phyloP scores from a whole-genome alignment of 306 rosid species.

The Sechiopsis laciniata region DNA sequence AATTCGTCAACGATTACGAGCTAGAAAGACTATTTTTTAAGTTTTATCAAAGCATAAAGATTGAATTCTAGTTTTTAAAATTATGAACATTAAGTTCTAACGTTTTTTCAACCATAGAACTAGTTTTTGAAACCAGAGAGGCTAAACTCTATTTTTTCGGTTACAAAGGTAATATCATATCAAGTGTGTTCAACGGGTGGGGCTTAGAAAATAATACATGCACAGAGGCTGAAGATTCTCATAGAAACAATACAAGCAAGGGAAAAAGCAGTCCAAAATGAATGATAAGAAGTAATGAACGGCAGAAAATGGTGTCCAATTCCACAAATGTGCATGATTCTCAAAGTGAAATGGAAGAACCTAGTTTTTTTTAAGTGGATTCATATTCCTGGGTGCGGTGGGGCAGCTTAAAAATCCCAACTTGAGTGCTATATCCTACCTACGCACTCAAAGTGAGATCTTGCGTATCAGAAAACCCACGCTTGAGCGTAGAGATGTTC shows the following conservation, averaged over 20 bases:
- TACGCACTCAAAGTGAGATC: conserved; percentile 19
- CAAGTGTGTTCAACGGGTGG: not conserved
- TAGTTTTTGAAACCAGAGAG: no score
- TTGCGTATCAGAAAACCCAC: conserved; percentile 12
- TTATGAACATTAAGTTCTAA: no score
- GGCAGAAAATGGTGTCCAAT: not conserved
- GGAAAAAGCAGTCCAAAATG: not conserved
- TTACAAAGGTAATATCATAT: not conserved
- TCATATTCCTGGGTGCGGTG: conserved; percentile 20
- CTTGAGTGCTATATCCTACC: conserved; percentile 22
- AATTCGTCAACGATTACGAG: no score
- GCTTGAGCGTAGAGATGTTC: no score
- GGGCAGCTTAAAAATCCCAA: conserved; percentile 15
- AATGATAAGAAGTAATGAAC: conserved; percentile 1
- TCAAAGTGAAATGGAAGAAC: conserved; percentile 16
- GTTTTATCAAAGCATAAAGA: no score
- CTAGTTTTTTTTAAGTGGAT: conserved; percentile 13
- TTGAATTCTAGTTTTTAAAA: no score
- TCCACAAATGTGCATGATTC: not conserved
- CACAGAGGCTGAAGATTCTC: not conserved
- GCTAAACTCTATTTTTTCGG: no score
- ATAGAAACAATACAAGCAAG: conserved; percentile 1
- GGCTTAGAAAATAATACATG: conserved; percentile 1
- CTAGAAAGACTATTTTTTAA: no score
- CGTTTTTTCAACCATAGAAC: no score